Evolutionary conservation across 75 land plant species (phyloP).

Genomic region (Azolla pinnata): DNA sequence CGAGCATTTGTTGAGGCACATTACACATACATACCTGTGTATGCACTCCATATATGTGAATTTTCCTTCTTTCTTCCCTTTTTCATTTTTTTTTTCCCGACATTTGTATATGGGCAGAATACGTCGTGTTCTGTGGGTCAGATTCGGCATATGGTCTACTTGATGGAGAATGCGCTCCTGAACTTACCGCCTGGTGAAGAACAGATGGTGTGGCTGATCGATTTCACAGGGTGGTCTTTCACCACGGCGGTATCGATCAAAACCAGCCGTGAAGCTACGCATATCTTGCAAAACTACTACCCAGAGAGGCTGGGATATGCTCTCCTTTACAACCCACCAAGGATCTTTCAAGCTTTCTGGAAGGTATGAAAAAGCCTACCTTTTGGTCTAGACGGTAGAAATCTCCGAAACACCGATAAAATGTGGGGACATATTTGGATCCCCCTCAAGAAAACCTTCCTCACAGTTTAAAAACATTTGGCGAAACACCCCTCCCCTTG

Average conservation of each 20-base stretch:
- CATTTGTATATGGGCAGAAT: slow-evolving; percentile 35
- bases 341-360: slow-evolving; percentile 73
- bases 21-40: not conserved
- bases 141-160: slow-evolving; percentile 69
- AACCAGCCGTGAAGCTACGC: slow-evolving; percentile 51
- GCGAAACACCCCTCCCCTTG: too few species aligned
- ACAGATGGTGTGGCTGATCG: slow-evolving; percentile 87
- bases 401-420: not conserved
- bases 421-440: too few species aligned
- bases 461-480: too few species aligned
- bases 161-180: slow-evolving; percentile 67
- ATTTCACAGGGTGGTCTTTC: slow-evolving; percentile 69
- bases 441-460: too few species aligned
- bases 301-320: slow-evolving; percentile 72
- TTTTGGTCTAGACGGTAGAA: not conserved
- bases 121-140: slow-evolving; percentile 51
- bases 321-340: slow-evolving; percentile 77
- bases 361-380: slow-evolving; percentile 27
- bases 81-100: not conserved
- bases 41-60: not conserved
- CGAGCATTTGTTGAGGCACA: too few species aligned
- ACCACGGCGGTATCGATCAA: slow-evolving; percentile 45
- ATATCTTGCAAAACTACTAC: slow-evolving; percentile 80
- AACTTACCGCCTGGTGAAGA: slow-evolving; percentile 70
- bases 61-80: too few species aligned